A percentile compares a stretch with the other conserved stretches of the same genome.
Evolutionary conservation across 495 filamentous ascomycete genomes (phyloP).

Genomic region (Cercophora newfieldiana): DNA sequence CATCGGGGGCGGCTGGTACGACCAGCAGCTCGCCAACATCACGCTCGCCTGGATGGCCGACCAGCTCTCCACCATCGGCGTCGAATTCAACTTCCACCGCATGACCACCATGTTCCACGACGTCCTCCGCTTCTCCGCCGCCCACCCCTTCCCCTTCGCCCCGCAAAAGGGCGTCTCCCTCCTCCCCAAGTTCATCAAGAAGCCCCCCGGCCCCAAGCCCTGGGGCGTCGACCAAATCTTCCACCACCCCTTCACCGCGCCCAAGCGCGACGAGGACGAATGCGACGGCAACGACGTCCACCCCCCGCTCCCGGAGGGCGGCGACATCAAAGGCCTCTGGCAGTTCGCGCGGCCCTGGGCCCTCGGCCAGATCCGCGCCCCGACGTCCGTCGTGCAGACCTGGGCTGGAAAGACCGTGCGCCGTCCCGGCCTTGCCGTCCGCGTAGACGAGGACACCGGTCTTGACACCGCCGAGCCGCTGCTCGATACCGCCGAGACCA

Average conservation of each 20-base stretch:
- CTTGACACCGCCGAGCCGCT: constrained; percentile 35
- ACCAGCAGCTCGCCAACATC: constrained; percentile 37
- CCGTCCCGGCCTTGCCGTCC: constrained; percentile 28
- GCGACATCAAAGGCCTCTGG: constrained; percentile 26
- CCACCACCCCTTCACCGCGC: constrained; percentile 7
- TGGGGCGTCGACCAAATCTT: constrained; percentile 20
- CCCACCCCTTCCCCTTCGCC: constrained; percentile 34
- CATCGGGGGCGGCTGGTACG: constrained; percentile 54
- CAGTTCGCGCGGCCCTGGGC: constrained; percentile 31
- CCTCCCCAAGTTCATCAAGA: constrained; percentile 15
- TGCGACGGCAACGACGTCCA: constrained; percentile 25
- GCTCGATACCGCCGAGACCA: constrained; percentile 28
- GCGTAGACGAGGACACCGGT: constrained; percentile 35
- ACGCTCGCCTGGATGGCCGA: constrained; percentile 41
- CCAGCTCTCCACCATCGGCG: constrained; percentile 35
- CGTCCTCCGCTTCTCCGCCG: constrained; percentile 33
- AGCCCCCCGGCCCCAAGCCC: constrained; percentile 16
- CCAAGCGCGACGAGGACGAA: constrained; percentile 21
- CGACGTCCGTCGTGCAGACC: constrained; percentile 23
- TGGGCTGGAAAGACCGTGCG: constrained; percentile 32
- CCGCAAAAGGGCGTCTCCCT: constrained; percentile 8
- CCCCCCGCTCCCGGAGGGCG: constrained; percentile 8
- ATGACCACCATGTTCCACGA: constrained; percentile 29
- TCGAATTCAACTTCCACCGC: constrained; percentile 35
- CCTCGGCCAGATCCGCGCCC: constrained; percentile 27